These are phyloP conservation scores for Beauveria rudraprayagi DNA, from an alignment of 2,329 filamentous ascomycete species.

Conservation along the genomic window DNA sequence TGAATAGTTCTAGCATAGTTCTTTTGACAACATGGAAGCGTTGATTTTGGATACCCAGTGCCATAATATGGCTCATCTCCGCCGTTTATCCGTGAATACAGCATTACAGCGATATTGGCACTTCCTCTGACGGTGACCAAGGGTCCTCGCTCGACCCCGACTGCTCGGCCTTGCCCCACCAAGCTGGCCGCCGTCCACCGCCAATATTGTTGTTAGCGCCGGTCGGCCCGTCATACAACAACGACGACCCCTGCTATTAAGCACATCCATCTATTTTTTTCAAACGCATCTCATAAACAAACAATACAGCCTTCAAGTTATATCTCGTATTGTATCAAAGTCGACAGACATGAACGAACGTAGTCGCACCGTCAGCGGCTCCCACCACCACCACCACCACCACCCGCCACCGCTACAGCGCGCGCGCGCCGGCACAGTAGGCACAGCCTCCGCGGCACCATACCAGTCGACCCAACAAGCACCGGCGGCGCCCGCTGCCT, in stretches of 20 bases:
- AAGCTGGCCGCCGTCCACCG: conserved; percentile 20
- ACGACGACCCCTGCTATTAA: neutral
- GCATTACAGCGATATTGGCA: no score
- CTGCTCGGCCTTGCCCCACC: conserved; percentile 2
- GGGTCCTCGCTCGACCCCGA: neutral
- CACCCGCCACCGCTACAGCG: conserved; percentile 1
- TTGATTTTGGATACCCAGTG: neutral
- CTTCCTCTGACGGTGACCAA: neutral
- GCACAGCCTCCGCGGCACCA: neutral
- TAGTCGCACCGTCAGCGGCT: neutral
- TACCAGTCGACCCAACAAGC: neutral
- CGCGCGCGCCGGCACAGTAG: neutral
- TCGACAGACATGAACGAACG: conserved; percentile 8
- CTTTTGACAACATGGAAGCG: conserved; percentile 10
- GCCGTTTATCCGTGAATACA: no score
- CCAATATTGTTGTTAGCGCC: neutral
- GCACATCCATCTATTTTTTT: neutral
- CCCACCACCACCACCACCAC: conserved; percentile 1
- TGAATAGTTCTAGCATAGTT: conserved; percentile 12
- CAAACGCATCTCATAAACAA: neutral
- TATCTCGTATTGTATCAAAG: neutral
- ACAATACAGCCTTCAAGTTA: neutral
- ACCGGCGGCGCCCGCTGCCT: neutral
- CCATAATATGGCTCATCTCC: neutral
- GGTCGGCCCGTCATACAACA: neutral